phyloP scores from a whole-genome alignment of 2,329 filamentous ascomycete genomes.

The Proliferodiscus dingleyae region DNA sequence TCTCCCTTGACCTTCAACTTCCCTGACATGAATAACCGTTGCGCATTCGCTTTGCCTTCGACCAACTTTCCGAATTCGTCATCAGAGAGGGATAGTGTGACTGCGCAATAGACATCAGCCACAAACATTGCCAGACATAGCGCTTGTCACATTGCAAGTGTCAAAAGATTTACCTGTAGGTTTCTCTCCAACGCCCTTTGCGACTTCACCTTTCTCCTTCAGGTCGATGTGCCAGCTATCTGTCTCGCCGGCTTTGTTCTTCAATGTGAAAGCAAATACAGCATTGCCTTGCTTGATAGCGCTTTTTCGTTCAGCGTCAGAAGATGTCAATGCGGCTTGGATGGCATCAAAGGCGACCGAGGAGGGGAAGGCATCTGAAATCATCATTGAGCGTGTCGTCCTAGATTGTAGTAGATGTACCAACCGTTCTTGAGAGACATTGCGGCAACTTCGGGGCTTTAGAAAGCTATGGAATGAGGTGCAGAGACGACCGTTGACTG shows the following conservation, averaged over 20 bases:
- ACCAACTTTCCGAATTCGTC: slow-evolving; percentile 82
- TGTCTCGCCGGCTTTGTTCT: slow-evolving; percentile 76
- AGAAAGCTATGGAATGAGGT: background rate
- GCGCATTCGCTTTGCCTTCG: slow-evolving; percentile 83
- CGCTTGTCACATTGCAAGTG: no score
- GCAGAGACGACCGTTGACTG: background rate
- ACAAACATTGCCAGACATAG: background rate
- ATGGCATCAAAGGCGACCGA: slow-evolving; percentile 91
- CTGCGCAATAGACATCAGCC: slow-evolving; percentile 39
- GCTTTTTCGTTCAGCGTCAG: slow-evolving; percentile 72
- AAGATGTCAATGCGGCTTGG: slow-evolving; percentile 62
- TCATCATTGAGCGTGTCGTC: slow-evolving; percentile 4
- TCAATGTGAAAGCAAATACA: slow-evolving; percentile 86
- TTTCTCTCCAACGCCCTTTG: slow-evolving; percentile 73
- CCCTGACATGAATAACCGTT: slow-evolving; percentile 90
- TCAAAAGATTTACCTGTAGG: slow-evolving; percentile 63
- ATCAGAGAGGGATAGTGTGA: slow-evolving; percentile 81
- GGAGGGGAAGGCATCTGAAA: slow-evolving; percentile 74
- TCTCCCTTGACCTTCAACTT: slow-evolving; percentile 98
- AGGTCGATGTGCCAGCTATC: slow-evolving; percentile 94
- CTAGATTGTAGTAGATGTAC: background rate
- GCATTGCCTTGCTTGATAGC: slow-evolving; percentile 85
- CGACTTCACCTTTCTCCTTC: slow-evolving; percentile 81
- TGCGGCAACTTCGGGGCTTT: slow-evolving; percentile 26
- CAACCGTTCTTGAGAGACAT: slow-evolving; percentile 74